Conservation (phyloP, 2,329 filamentous ascomycete genomes). For the Fusarium sp. region DNA sequence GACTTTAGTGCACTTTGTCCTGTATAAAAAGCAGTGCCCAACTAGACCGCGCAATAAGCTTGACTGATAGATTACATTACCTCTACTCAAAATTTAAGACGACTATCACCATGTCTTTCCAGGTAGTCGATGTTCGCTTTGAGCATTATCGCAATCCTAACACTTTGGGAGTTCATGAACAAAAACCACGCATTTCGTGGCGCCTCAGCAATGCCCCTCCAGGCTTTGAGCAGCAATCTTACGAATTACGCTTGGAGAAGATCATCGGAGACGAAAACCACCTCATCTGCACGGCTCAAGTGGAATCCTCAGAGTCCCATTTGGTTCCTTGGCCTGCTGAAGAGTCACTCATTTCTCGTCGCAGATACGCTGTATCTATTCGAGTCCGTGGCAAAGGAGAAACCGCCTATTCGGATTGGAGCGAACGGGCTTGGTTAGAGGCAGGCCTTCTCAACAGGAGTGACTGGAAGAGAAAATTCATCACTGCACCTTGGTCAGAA, state of each 20-base stretch:
- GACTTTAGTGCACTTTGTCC: background rate
- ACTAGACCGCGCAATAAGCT: background rate
- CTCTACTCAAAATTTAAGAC: background rate
- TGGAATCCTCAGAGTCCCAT: conserved; percentile 5
- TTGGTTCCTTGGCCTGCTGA: conserved; percentile 28
- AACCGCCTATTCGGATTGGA: conserved; percentile 17
- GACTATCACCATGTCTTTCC: conserved; percentile 14
- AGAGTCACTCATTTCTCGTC: conserved; percentile 20
- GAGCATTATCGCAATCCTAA: conserved; percentile 34
- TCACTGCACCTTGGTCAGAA: conserved; percentile 39
- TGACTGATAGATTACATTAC: background rate
- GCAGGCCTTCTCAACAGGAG: conserved; percentile 21
- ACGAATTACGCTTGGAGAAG: conserved; percentile 23
- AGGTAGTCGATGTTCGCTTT: conserved; percentile 29
- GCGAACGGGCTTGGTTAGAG: conserved; percentile 26
- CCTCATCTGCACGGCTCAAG: background rate
- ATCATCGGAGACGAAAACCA: background rate
- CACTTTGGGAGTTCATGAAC: conserved; percentile 32
- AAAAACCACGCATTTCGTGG: conserved; percentile 38
- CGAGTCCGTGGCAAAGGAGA: conserved; percentile 24
- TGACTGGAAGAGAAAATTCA: conserved; percentile 28
- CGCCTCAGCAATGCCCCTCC: conserved; percentile 26
- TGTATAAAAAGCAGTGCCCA: background rate
- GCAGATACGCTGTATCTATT: conserved; percentile 11
- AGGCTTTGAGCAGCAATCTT: conserved; percentile 29